Evolutionary conservation across 371 early-diverging fungal genomes (phyloP), one percentile per base, ranked within the genome.

Genomic region (Apophysomyces sp.): DNA sequence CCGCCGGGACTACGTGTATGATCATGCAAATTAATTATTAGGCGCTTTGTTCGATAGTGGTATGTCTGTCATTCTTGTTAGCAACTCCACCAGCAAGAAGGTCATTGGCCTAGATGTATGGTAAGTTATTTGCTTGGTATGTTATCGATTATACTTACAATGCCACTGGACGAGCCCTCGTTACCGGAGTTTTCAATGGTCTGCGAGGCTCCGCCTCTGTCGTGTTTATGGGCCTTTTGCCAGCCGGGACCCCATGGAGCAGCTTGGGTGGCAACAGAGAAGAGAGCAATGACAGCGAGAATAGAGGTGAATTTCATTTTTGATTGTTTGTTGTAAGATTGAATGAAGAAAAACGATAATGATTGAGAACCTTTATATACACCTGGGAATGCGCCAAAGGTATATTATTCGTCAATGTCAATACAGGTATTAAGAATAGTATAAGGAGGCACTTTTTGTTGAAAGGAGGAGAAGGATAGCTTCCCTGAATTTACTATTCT

Each of bases 261-360:
- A 53, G 69, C 73, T 54, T 57, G 57, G 52, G 57, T 55, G 11
- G 63, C 49, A 60, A 60, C 58, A 27, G 64, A 58, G 24, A 57
- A 58, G 59, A 69, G 21, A 55, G 62, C 63, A 44, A 63, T 59
- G 53, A 63, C 21, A 53, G 64, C 66, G 39, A 74, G 64, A 37
- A 65, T 31, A 36, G 60, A 55, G 52, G 63, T 52, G 60, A 68
- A 57, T 62, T 74, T 74, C 74, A 74, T 44, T 68, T 54, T 61
- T 73, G 36, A 49, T 60, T 52, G 36, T 55, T 31, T 44, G 30
- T 21, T 58, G 21, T 52, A 58, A n/a, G n/a, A n/a, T n/a, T 57
- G 18, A 30, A 18, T 53, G 2, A 64, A 40, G 52, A 39, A 49
- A 39, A 16, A 27, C 27, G 34, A 36, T 18, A 52, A 27, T 7